Conservation (phyloP, 257 asterid genomes). For the Solanum etuberosum region DNA sequence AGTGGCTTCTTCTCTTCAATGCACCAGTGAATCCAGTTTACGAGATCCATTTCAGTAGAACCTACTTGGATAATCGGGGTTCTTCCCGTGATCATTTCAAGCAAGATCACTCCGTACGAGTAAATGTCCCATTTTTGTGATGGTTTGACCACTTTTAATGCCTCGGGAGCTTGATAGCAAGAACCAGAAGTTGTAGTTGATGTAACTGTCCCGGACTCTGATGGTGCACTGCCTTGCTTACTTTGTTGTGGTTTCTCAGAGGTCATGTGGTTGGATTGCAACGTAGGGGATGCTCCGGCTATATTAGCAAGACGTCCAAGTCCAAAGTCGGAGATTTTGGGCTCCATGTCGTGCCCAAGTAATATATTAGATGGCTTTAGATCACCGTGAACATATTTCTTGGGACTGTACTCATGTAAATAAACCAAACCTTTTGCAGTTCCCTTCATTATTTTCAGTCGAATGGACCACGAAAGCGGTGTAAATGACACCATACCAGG, state of each 20-base stretch:
- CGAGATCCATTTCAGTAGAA: slow-evolving; percentile 49
- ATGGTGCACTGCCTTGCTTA: slow-evolving; percentile 29
- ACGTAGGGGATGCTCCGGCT: slow-evolving; percentile 60
- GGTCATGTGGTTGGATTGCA: slow-evolving; percentile 45
- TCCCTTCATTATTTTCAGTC: slow-evolving; percentile 77
- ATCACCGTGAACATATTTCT: slow-evolving; percentile 89
- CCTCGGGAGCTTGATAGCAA: slow-evolving; percentile 80
- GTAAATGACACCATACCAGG: slow-evolving; percentile 50
- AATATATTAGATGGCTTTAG: slow-evolving; percentile 81
- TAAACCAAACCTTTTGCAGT: slow-evolving; percentile 65
- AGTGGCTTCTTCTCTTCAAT: slow-evolving; percentile 88
- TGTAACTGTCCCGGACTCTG: slow-evolving; percentile 33
- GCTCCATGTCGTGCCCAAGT: slow-evolving; percentile 68
- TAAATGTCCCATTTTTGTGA: slow-evolving; percentile 94
- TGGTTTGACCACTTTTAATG: slow-evolving; percentile 63
- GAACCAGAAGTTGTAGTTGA: slow-evolving; percentile 43
- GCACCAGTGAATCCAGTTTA: slow-evolving; percentile 76
- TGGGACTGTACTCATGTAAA: slow-evolving; percentile 87
- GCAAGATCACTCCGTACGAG: slow-evolving; percentile 64
- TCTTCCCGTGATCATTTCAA: slow-evolving; percentile 79
- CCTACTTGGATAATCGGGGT: slow-evolving; percentile 54
- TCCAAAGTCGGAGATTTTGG: slow-evolving; percentile 81
- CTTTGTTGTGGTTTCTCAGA: slow-evolving; percentile 40
- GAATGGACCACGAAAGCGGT: slow-evolving; percentile 61
- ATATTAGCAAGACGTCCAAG: slow-evolving; percentile 85